phyloP scores from a whole-genome alignment of 2,329 filamentous ascomycete genomes.

The Juglanconis juglandina region DNA sequence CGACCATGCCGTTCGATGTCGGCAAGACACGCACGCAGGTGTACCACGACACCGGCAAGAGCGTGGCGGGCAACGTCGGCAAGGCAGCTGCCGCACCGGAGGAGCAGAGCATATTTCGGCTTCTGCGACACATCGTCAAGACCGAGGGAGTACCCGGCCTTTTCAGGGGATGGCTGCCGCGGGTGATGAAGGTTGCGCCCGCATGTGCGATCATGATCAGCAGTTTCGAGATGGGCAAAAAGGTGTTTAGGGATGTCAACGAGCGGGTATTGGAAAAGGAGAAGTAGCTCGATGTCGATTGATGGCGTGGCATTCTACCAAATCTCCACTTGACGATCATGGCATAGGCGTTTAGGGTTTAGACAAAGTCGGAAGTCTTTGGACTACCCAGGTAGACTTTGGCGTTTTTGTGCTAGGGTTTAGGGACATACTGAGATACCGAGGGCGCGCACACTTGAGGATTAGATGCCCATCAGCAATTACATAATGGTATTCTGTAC shows the following conservation, averaged over 20 bases:
- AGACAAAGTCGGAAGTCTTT: slow-evolving; percentile 7
- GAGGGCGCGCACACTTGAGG: slow-evolving; percentile 3
- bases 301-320: not conserved
- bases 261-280: slow-evolving; percentile 36
- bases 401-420: not conserved
- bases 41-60: slow-evolving; percentile 53
- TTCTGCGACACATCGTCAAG: slow-evolving; percentile 87
- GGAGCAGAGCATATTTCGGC: slow-evolving; percentile 71
- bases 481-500: not conserved
- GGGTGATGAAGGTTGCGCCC: slow-evolving; percentile 90
- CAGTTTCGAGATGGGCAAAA: slow-evolving; percentile 94
- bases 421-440: not conserved
- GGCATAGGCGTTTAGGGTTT: slow-evolving; percentile 13
- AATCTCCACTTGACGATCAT: slow-evolving; percentile 17
- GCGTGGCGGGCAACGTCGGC: slow-evolving; percentile 32
- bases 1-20: slow-evolving; percentile 95
- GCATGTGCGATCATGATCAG: slow-evolving; percentile 99
- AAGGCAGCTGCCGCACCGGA: slow-evolving; percentile 56
- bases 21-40: slow-evolving; percentile 95
- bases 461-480: not conserved
- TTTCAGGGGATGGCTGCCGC: slow-evolving; percentile 87
- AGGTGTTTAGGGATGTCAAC: slow-evolving; percentile 75
- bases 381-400: not conserved
- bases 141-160: slow-evolving; percentile 78
- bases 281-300: slow-evolving; percentile 12